Percentiles rank a stretch among this genome's conserved stretches.
Conservation (phyloP, 2,329 filamentous ascomycete genomes). For the Neoascochyta sp. region DNA sequence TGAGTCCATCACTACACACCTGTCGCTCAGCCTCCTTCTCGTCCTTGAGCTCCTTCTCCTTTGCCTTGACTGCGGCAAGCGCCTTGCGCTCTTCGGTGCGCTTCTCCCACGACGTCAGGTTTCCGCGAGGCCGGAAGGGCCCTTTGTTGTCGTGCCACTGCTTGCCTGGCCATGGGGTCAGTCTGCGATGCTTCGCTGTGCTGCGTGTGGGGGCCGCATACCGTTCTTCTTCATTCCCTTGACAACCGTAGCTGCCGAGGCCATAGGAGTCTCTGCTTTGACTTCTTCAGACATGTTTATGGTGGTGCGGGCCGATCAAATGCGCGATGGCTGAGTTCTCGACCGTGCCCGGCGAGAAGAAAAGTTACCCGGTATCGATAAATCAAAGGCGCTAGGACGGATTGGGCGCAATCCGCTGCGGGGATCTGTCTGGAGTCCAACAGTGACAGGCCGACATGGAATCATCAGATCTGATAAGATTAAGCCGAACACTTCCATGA, state of each 20-base stretch:
- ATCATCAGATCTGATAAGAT: constrained; percentile 30
- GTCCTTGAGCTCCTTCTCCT: constrained; percentile 88
- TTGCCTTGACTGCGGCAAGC: constrained; percentile 76
- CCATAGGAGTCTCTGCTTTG: constrained; percentile 42
- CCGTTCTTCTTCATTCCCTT: constrained; percentile 78
- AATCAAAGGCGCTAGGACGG: constrained; percentile 3
- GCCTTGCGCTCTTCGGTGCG: constrained; percentile 67
- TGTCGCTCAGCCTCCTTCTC: constrained; percentile 89
- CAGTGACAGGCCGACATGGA: constrained; percentile 8
- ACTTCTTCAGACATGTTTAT: constrained; percentile 28
- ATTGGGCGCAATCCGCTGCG: constrained; percentile 5
- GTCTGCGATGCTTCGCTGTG: constrained; percentile 2
- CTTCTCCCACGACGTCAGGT: constrained; percentile 74
- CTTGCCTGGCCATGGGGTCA: constrained; percentile 62
- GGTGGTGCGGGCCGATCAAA: constrained; percentile 8
- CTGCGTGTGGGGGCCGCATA: constrained; percentile 35
- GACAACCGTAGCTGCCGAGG: constrained; percentile 37
- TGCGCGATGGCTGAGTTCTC: constrained; percentile 12
- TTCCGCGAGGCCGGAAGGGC: constrained; percentile 77
- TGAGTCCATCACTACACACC: constrained; percentile 53
- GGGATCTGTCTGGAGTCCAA: constrained; percentile 5
- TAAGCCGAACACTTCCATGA: too few species aligned
- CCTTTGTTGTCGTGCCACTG: constrained; percentile 85
- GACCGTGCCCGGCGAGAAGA: constrained; percentile 18
- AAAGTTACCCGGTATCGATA: constrained; percentile 26